A percentile compares a stretch with the other conserved stretches of the same genome.
These are phyloP conservation scores for Chlorella sp. DNA, from an alignment of 139 green algal species.

Conservation along the genomic window DNA sequence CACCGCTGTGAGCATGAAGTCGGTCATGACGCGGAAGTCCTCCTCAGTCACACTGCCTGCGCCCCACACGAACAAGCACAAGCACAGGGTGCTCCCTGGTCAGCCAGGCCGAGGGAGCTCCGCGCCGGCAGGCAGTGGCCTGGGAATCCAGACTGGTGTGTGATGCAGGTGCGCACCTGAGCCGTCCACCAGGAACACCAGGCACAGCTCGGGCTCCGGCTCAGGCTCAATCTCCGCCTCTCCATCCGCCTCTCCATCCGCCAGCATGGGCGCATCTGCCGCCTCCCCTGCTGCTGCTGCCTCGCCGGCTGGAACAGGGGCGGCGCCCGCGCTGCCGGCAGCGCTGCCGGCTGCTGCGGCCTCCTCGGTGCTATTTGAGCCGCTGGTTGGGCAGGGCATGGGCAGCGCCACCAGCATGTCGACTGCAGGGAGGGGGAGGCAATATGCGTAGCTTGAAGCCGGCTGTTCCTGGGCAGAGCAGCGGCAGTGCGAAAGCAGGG, in stretches of 20 bases:
- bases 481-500: neutral
- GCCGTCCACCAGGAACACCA: slow-evolving; percentile 14
- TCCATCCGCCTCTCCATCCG: neutral
- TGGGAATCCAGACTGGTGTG: too few species aligned
- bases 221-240: neutral
- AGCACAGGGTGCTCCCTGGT: too few species aligned
- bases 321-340: neutral
- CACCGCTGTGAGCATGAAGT: slow-evolving; percentile 1
- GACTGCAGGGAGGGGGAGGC: neutral
- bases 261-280: neutral
- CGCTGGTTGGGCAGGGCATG: neutral
- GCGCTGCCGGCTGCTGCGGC: neutral
- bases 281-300: neutral
- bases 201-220: neutral
- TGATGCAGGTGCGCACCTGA: neutral
- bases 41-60: slow-evolving; percentile 28
- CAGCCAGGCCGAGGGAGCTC: too few species aligned
- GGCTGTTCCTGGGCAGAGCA: neutral
- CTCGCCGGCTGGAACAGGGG: neutral
- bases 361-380: neutral
- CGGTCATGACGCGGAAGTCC: slow-evolving; percentile 17
- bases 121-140: too few species aligned
- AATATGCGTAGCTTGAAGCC: neutral
- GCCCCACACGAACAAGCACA: too few species aligned
- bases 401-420: slow-evolving; percentile 3